phyloP scores from a whole-genome alignment of 75 land plant genomes.

The Selaginella tamariscina region DNA sequence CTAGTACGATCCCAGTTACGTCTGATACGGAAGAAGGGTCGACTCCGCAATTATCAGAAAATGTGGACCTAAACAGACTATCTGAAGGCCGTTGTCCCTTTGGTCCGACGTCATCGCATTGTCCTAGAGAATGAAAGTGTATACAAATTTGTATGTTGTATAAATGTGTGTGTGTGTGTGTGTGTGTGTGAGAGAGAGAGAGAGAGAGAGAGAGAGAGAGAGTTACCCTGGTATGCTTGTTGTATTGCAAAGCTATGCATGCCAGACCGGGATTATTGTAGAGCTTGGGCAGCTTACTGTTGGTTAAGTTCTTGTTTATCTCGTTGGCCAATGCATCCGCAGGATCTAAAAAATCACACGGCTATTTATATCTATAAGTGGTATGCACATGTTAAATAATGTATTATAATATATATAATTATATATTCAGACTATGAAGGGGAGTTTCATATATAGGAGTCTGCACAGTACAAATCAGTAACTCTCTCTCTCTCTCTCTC shows the following conservation, averaged over 20 bases:
- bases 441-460: no score
- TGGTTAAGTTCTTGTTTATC: conserved; percentile 48
- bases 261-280: conserved; percentile 50
- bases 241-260: conserved; percentile 66
- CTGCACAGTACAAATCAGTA: no score
- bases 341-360: conserved; percentile 24
- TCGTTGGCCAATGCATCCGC: conserved; percentile 49
- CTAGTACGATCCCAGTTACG: conserved; percentile 52
- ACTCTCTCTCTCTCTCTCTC: no score
- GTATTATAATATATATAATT: no score
- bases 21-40: conserved; percentile 31
- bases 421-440: no score
- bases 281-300: conserved; percentile 34
- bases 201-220: no score
- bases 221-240: conserved; percentile 51
- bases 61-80: conserved; percentile 35
- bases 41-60: conserved; percentile 67
- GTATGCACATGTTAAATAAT: no score
- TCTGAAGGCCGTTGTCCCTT: conserved; percentile 43
- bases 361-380: no score
- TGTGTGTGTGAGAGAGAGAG: no score
- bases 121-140: no score
- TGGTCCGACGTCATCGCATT: conserved; percentile 40
- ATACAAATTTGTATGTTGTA: no score
- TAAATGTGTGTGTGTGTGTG: no score